Percentiles rank a stretch among this genome's conserved stretches.
These are phyloP conservation scores for Linanthus parryae DNA, from an alignment of 148 eudicot species.

Conservation along the genomic window DNA sequence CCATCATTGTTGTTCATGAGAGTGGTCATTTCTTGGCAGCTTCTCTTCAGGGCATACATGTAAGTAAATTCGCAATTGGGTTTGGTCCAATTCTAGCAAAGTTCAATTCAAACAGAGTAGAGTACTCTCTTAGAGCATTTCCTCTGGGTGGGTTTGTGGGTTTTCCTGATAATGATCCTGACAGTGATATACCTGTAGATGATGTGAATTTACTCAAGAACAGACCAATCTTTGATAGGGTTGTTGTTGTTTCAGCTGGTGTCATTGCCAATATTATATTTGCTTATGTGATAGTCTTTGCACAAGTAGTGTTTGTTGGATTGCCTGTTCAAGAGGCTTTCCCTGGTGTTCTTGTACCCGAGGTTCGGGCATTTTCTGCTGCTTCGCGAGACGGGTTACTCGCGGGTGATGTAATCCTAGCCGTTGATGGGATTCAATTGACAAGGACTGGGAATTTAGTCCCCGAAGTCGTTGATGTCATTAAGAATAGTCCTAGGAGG, in stretches of 20 bases:
- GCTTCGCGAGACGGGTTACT: conserved; percentile 84
- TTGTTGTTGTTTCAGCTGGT: conserved; percentile 90
- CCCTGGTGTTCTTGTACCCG: conserved; percentile 92
- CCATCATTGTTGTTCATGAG: conserved; percentile 91
- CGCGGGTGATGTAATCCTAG: conserved; percentile 75
- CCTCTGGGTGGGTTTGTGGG: conserved; percentile 99
- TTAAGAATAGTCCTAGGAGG: conserved; percentile 57
- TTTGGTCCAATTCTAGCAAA: conserved; percentile 97
- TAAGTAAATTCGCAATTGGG: conserved; percentile 98
- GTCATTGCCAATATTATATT: conserved; percentile 85
- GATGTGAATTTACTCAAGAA: conserved; percentile 84
- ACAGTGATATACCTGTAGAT: conserved; percentile 85
- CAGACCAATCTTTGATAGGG: conserved; percentile 74
- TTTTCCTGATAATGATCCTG: conserved; percentile 99
- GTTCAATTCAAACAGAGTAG: conserved; percentile 85
- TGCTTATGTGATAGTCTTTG: conserved; percentile 72
- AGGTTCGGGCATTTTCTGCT: conserved; percentile 73
- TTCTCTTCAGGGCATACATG: conserved; percentile 86
- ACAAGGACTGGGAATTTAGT: conserved; percentile 43
- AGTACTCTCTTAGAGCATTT: conserved; percentile 88
- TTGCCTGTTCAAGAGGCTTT: conserved; percentile 92
- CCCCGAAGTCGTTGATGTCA: conserved; percentile 65
- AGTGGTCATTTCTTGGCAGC: conserved; percentile 97
- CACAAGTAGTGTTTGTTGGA: conserved; percentile 76
- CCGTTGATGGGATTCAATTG: conserved; percentile 53